Evolutionary conservation across 768 basidiomycete species (phyloP).

Genomic region (Pisolithus sp.): DNA sequence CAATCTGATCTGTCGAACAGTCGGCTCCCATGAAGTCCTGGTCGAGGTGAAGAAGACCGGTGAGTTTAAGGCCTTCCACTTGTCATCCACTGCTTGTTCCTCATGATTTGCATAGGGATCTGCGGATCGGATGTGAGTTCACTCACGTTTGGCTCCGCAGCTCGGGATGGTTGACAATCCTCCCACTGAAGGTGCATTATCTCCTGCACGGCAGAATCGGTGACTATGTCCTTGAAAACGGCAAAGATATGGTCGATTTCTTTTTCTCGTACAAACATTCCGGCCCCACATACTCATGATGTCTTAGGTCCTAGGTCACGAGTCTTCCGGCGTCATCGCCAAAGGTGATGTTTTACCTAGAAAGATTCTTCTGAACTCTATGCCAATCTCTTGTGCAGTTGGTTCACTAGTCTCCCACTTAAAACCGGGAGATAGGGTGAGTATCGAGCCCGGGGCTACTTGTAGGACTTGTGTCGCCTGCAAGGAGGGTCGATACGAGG

Average conservation of each 20-base stretch:
- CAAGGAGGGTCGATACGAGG: constrained; percentile 80
- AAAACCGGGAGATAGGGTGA: constrained; percentile 80
- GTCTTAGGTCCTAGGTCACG: constrained; percentile 86
- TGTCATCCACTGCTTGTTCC: constrained; percentile 2
- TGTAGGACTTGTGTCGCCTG: constrained; percentile 82
- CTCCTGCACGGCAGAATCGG: constrained; percentile 73
- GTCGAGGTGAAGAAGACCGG: constrained; percentile 91
- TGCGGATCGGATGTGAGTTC: constrained; percentile 78
- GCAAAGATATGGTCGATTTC: constrained; percentile 56
- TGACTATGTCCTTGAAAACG: constrained; percentile 67
- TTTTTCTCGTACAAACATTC: neutral
- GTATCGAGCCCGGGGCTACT: constrained; percentile 85
- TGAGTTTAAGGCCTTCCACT: constrained; percentile 23
- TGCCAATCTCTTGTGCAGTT: constrained; percentile 35
- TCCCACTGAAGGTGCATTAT: constrained; percentile 58
- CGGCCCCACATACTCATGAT: neutral
- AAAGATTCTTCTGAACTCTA: neutral
- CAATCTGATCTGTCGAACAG: constrained; percentile 29
- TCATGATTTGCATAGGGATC: constrained; percentile 49
- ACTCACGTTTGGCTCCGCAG: constrained; percentile 4
- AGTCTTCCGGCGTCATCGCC: constrained; percentile 74
- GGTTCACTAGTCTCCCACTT: constrained; percentile 71
- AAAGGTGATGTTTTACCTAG: constrained; percentile 40
- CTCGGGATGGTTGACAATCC: constrained; percentile 6
- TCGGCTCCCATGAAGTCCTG: constrained; percentile 71